These are phyloP conservation scores for Eucalyptus globulus DNA, from an alignment of 345 rosid species.

Conservation along the genomic window DNA sequence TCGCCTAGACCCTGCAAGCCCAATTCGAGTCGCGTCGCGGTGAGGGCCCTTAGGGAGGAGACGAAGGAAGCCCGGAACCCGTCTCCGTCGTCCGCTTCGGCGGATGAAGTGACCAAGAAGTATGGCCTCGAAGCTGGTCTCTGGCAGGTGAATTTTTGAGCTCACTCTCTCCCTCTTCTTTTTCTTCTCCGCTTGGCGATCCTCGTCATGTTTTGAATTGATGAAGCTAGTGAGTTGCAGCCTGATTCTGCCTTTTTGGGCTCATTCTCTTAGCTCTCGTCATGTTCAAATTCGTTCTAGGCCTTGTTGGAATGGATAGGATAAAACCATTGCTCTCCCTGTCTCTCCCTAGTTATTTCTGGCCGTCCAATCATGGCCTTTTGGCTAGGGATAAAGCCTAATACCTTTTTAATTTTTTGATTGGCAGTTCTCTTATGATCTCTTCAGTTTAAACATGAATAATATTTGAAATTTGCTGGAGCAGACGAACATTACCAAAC, in stretches of 20 bases:
- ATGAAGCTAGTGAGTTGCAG: neutral
- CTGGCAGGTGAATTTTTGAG: slow-evolving; percentile 54
- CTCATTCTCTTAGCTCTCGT: neutral
- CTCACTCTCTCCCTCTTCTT: neutral
- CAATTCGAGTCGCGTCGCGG: slow-evolving; percentile 10
- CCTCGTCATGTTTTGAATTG: neutral
- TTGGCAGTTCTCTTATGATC: neutral
- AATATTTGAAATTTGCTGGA: neutral
- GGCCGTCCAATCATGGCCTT: neutral
- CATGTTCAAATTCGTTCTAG: neutral
- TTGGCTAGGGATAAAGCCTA: neutral
- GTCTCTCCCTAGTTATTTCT: neutral
- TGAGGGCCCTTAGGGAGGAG: slow-evolving; percentile 54
- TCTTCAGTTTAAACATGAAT: neutral
- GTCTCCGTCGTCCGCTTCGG: slow-evolving; percentile 29
- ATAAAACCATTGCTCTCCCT: neutral
- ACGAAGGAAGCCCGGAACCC: slow-evolving; percentile 26
- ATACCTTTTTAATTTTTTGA: neutral
- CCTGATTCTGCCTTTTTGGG: neutral
- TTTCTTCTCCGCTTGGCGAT: neutral
- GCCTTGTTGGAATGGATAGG: neutral
- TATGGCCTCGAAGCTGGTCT: slow-evolving; percentile 91
- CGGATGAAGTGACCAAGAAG: slow-evolving; percentile 69
- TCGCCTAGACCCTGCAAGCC: slow-evolving; percentile 7
- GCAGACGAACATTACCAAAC: neutral